Evolutionary conservation across 2,329 filamentous ascomycete genomes (phyloP).

Genomic region (Fusarium lateritium): DNA sequence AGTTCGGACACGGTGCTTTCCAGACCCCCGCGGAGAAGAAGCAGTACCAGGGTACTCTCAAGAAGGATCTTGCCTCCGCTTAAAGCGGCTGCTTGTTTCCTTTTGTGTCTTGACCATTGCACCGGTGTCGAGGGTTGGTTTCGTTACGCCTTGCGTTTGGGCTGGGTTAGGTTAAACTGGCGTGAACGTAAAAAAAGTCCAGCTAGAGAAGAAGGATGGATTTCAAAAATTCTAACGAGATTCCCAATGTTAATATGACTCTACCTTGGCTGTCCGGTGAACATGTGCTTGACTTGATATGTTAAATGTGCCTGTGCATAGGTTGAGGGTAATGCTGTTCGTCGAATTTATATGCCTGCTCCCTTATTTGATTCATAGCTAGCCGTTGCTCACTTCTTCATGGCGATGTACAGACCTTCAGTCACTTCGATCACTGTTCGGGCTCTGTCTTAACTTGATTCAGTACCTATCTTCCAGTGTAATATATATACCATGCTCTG

Average conservation of each 20-base stretch:
- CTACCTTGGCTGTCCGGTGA: conserved; percentile 32
- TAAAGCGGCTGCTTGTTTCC: conserved; percentile 59
- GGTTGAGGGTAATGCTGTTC: neutral
- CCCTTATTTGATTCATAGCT: neutral
- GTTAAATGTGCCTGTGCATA: neutral
- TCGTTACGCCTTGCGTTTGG: conserved; percentile 55
- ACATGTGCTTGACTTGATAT: conserved; percentile 1
- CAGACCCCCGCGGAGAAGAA: conserved; percentile 99
- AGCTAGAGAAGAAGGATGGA: conserved; percentile 54
- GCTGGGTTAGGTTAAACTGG: conserved; percentile 56
- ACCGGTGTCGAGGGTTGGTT: conserved; percentile 69
- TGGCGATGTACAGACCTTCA: too few relatives aligned
- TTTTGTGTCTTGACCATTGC: conserved; percentile 64
- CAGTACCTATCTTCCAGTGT: too few relatives aligned
- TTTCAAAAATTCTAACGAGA: conserved; percentile 54
- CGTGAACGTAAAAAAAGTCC: conserved; percentile 56
- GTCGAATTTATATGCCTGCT: neutral
- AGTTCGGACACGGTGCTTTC: conserved; percentile 99
- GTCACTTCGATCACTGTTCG: too few relatives aligned
- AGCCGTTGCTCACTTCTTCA: neutral
- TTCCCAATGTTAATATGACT: conserved; percentile 53
- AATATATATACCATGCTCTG: neutral
- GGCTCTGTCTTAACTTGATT: too few relatives aligned
- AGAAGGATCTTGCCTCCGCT: conserved; percentile 85
- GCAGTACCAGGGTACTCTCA: conserved; percentile 97